Percentiles rank a stretch among this genome's conserved stretches.
phyloP scores from a whole-genome alignment of 768 basidiomycete species.

The Asterophora lycoperdoides region DNA sequence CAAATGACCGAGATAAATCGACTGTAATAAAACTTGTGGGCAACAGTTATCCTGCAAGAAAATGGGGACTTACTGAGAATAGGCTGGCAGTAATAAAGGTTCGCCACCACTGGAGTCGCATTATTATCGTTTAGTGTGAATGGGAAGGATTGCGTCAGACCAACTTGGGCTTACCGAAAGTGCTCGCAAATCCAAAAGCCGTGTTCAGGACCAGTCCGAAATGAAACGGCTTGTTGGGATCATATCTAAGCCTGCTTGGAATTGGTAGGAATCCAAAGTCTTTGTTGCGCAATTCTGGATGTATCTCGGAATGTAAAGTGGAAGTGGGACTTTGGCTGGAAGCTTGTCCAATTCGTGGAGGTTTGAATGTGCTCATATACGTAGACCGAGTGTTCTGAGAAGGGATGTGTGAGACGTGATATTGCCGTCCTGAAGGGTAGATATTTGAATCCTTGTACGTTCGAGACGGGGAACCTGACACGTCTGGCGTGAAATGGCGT shows the following conservation, averaged over 20 bases:
- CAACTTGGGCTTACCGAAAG: conserved; percentile 43
- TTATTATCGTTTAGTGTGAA: not conserved
- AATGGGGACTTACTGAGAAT: conserved; percentile 51
- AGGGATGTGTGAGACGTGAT: not conserved
- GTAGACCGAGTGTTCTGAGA: not conserved
- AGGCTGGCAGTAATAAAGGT: conserved; percentile 82
- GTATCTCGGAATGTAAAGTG: not conserved
- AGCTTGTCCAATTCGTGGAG: not conserved
- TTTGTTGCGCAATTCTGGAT: not conserved
- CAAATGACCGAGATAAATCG: conserved; percentile 35
- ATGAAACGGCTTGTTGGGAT: conserved; percentile 46
- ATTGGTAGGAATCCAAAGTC: conserved; percentile 70
- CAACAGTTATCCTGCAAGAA: not conserved
- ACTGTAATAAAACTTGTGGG: conserved; percentile 26
- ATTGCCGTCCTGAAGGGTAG: too few relatives aligned
- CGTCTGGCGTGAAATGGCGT: too few relatives aligned
- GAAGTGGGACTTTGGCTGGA: not conserved
- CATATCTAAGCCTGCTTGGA: conserved; percentile 48
- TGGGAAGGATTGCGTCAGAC: not conserved
- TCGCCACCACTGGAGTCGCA: conserved; percentile 49
- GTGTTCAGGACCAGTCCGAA: conserved; percentile 51
- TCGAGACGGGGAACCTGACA: too few relatives aligned
- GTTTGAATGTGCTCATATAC: not conserved
- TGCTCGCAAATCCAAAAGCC: conserved; percentile 60
- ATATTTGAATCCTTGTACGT: too few relatives aligned